Percentiles rank a stretch among this genome's conserved stretches.
Evolutionary conservation across 2,329 filamentous ascomycete species (phyloP).

Genomic region (Aspergillus sp.): DNA sequence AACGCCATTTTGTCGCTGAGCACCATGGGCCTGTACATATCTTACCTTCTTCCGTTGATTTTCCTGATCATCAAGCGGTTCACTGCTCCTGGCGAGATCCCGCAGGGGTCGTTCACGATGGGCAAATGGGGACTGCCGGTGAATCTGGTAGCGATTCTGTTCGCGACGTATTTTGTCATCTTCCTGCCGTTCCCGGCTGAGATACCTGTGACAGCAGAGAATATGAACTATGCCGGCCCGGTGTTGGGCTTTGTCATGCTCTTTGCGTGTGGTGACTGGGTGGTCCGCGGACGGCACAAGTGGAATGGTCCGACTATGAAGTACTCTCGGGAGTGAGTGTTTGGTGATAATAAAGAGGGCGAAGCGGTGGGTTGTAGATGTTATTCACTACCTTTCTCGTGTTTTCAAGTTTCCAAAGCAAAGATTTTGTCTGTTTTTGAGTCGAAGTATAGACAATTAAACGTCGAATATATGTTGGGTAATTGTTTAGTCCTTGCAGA

Average conservation of each 20-base stretch:
- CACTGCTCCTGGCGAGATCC: slow-evolving; percentile 17
- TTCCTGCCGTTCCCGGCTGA: slow-evolving; percentile 32
- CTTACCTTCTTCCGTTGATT: slow-evolving; percentile 48
- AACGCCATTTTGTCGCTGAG: slow-evolving; percentile 53
- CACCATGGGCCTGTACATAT: slow-evolving; percentile 48
- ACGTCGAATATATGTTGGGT: too few species aligned
- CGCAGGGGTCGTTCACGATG: slow-evolving; percentile 27
- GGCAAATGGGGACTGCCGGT: slow-evolving; percentile 28
- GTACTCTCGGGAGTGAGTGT: slow-evolving; percentile 6
- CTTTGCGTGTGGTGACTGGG: slow-evolving; percentile 24
- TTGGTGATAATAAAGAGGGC: not conserved
- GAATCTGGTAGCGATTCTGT: slow-evolving; percentile 30
- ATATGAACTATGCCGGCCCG: slow-evolving; percentile 36
- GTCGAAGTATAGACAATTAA: too few species aligned
- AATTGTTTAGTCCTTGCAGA: too few species aligned
- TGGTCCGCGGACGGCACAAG: slow-evolving; percentile 22
- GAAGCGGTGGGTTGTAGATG: too few species aligned
- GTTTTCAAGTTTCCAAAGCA: too few species aligned
- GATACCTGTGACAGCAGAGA: slow-evolving; percentile 30
- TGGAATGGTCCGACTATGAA: slow-evolving; percentile 23
- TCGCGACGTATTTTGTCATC: slow-evolving; percentile 28
- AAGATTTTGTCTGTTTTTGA: too few species aligned
- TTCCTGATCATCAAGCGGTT: slow-evolving; percentile 28
- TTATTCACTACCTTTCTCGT: too few species aligned
- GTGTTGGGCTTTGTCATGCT: slow-evolving; percentile 25